phyloP scores from a whole-genome alignment of 1,139 yeast genomes.

The Pneumocystis canis region DNA sequence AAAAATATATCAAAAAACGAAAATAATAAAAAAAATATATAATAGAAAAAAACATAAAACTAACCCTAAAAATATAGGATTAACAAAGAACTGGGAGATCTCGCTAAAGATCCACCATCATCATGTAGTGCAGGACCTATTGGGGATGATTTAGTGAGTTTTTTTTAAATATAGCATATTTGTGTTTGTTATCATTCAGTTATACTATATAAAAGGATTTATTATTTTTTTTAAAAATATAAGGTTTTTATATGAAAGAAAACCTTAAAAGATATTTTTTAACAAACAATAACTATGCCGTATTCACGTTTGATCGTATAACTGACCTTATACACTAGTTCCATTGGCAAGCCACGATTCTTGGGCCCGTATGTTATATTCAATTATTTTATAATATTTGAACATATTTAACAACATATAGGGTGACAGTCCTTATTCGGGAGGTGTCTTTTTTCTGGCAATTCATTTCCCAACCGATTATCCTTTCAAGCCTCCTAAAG shows the following conservation, averaged over 20 bases:
- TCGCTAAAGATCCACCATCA: slow-evolving; percentile 98
- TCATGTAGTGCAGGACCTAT: slow-evolving; percentile 99
- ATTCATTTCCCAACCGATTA: slow-evolving; percentile 91
- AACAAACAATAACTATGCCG: not conserved
- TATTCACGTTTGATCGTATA: not conserved
- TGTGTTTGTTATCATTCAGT: not conserved
- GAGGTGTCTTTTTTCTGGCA: slow-evolving; percentile 81
- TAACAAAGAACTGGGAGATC: slow-evolving; percentile 84
- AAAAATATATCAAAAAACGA: not conserved
- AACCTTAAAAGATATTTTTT: not conserved
- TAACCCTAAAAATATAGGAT: slow-evolving; percentile 34
- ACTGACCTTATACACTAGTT: slow-evolving; percentile 24
- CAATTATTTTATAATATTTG: not conserved
- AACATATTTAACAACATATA: not conserved
- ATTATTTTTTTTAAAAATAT: not conserved
- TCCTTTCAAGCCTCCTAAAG: slow-evolving; percentile 86
- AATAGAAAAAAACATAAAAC: not conserved
- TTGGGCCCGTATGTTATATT: slow-evolving; percentile 47
- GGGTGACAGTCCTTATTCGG: slow-evolving; percentile 82
- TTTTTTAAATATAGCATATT: not conserved
- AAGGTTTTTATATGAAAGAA: no score
- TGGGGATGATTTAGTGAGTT: slow-evolving; percentile 60
- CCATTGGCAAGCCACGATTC: slow-evolving; percentile 94
- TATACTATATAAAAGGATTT: not conserved
- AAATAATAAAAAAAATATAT: not conserved